A percentile compares a stretch with the other conserved stretches of the same genome.
Evolutionary conservation across 805 yeast genomes (phyloP).

Genomic region (Cyberlindnera xishuangbannaensis): DNA sequence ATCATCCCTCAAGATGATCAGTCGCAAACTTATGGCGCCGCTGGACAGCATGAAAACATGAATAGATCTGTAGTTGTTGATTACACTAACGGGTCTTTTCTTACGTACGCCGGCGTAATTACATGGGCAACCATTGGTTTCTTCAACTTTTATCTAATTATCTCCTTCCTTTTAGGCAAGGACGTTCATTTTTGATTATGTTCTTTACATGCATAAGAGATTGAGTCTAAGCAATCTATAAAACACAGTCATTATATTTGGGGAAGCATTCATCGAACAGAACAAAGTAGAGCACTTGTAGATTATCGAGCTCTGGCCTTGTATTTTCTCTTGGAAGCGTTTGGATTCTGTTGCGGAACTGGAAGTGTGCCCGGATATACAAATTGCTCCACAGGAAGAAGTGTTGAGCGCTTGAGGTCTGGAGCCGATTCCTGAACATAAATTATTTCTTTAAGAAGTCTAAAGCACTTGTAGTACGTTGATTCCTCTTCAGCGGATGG

Average conservation of each 20-base stretch:
- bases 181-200: conserved; percentile 46
- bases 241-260: conserved; percentile 9
- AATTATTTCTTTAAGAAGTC: conserved; percentile 41
- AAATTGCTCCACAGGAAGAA: conserved; percentile 63
- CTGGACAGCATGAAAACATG: conserved; percentile 3
- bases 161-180: conserved; percentile 42
- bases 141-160: conserved; percentile 65
- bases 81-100: conserved; percentile 59
- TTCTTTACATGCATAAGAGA: neutral
- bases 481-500: conserved; percentile 39
- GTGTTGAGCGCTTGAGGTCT: conserved; percentile 29
- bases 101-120: conserved; percentile 47
- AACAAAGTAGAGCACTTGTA: too few relatives aligned
- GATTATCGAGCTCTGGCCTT: conserved; percentile 18
- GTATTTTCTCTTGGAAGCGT: conserved; percentile 12
- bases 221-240: conserved; percentile 2
- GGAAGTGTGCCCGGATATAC: conserved; percentile 81
- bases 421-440: conserved; percentile 31
- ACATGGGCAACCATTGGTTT: conserved; percentile 70
- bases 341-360: conserved; percentile 34
- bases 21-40: conserved; percentile 25
- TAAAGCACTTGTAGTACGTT: conserved; percentile 37
- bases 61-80: conserved; percentile 34
- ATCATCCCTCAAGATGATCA: conserved; percentile 14
- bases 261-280: conserved; percentile 5